These are phyloP conservation scores for Saprolegnia parasitica DNA, from an alignment of 352 stramenopile genomes.

Conservation along the genomic window DNA sequence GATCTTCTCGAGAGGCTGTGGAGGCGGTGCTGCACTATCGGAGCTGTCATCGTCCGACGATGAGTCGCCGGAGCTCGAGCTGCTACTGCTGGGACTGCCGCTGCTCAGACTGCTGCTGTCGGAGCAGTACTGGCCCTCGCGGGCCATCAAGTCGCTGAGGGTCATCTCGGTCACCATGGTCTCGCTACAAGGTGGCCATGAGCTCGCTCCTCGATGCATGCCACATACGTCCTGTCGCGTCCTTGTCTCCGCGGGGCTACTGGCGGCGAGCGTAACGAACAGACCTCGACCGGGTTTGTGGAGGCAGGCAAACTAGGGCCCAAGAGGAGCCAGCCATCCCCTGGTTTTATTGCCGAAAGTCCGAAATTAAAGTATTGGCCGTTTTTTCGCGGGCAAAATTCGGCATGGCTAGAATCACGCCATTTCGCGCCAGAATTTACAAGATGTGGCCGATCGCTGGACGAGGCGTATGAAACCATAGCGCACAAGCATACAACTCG, in stretches of 20 bases:
- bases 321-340: slow-evolving; percentile 1
- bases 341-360: neutral
- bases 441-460: too few relatives aligned
- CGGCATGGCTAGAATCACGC: neutral
- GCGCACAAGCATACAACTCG: too few relatives aligned
- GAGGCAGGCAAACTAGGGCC: slow-evolving; percentile 1
- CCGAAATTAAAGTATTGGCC: neutral
- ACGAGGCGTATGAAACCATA: too few relatives aligned
- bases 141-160: slow-evolving; percentile 22
- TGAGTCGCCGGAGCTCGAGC: neutral
- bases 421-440: neutral
- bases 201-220: neutral
- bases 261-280: neutral
- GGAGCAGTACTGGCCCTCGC: slow-evolving; percentile 9
- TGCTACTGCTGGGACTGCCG: slow-evolving; percentile 11
- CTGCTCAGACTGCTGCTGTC: slow-evolving; percentile 22
- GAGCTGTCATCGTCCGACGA: slow-evolving; percentile 13
- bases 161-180: slow-evolving; percentile 27
- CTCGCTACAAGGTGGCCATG: neutral
- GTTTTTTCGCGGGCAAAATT: neutral
- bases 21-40: neutral
- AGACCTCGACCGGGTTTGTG: neutral
- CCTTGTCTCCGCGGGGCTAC: neutral
- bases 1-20: slow-evolving; percentile 6
- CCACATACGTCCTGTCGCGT: neutral